These are phyloP conservation scores for Cytospora leucostoma DNA, from an alignment of 2,329 filamentous ascomycete genomes.

Conservation along the genomic window DNA sequence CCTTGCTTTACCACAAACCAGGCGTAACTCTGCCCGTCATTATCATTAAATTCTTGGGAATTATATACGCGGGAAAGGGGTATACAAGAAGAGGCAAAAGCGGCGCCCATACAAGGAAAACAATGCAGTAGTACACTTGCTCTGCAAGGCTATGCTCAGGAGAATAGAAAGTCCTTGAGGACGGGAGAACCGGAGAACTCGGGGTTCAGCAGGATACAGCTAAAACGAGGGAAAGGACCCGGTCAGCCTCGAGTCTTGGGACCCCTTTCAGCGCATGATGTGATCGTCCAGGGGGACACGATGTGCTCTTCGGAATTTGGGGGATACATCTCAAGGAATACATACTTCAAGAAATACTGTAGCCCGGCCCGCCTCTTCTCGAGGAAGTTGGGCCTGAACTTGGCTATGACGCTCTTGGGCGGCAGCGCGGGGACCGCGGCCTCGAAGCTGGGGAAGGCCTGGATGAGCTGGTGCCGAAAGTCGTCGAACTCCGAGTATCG, in stretches of 20 bases:
- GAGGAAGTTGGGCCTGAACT: constrained; percentile 81
- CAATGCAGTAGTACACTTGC: neutral
- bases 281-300: too few species aligned
- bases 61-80: constrained; percentile 20
- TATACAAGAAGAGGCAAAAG: constrained; percentile 18
- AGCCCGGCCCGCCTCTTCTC: constrained; percentile 81
- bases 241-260: constrained; percentile 2
- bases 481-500: constrained; percentile 94
- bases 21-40: constrained; percentile 8
- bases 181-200: constrained; percentile 92
- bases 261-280: neutral
- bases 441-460: constrained; percentile 80
- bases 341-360: constrained; percentile 91
- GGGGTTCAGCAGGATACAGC: constrained; percentile 87
- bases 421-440: constrained; percentile 87
- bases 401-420: constrained; percentile 87
- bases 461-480: constrained; percentile 70
- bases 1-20: neutral
- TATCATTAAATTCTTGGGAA: constrained; percentile 26
- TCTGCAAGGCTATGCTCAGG: constrained; percentile 38
- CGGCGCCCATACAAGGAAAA: neutral
- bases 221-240: constrained; percentile 41
- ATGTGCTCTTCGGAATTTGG: neutral
- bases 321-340: too few species aligned
- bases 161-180: constrained; percentile 86